A percentile compares a stretch with the other conserved stretches of the same genome.
phyloP scores from a whole-genome alignment of 768 basidiomycete genomes.

The Hygrocybe punicea region DNA sequence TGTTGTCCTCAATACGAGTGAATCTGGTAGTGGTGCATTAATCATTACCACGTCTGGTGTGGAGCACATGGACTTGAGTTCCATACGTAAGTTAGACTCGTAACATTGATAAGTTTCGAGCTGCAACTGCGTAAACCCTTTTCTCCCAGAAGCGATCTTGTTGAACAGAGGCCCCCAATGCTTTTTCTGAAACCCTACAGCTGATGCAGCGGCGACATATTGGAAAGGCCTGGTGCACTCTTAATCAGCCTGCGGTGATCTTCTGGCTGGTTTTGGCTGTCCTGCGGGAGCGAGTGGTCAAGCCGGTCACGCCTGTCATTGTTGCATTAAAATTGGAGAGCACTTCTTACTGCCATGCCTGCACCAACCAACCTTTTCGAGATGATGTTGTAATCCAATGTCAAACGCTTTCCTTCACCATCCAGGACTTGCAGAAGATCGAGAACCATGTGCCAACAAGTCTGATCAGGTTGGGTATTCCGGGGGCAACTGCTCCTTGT shows the following conservation, averaged over 20 bases:
- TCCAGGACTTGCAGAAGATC: conserved; percentile 11
- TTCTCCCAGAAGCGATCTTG: not conserved
- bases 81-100: not conserved
- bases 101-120: not conserved
- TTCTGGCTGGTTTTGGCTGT: not conserved
- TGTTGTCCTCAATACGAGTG: conserved; percentile 31
- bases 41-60: conserved; percentile 10
- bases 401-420: conserved; percentile 4
- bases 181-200: not conserved
- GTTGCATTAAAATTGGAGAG: no score
- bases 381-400: conserved; percentile 14
- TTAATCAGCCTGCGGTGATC: not conserved
- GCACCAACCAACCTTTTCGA: conserved; percentile 16
- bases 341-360: conserved; percentile 7
- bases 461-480: conserved; percentile 11
- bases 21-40: conserved; percentile 17
- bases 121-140: not conserved
- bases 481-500: conserved; percentile 12
- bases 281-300: not conserved
- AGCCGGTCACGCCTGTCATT: conserved; percentile 9
- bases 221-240: not conserved
- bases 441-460: conserved; percentile 8
- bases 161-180: not conserved
- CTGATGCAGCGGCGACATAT: not conserved
- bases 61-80: conserved; percentile 4